Evolutionary conservation across 176 grass and related monocot species (phyloP), one percentile per base, ranked within the genome.

Genomic region (Ananas comosus): DNA sequence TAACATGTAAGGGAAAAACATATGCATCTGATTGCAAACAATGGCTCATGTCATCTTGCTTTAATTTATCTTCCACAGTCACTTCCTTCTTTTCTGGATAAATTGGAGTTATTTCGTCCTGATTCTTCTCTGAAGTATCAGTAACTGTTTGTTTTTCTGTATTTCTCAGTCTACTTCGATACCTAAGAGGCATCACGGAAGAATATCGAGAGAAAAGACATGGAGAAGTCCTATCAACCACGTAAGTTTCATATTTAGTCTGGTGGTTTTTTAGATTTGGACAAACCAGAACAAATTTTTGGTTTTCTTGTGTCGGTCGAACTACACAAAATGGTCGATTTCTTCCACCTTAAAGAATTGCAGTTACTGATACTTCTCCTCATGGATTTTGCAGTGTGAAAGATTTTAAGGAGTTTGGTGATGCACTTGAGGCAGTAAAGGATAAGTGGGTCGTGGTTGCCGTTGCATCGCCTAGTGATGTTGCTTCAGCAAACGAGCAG

Each of bases 401-500:
- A 72, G 89, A 99, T 83, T 93, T 99, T 74, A 93, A 93, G 84
- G 89, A 99, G 80, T 99, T 99, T 21, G 89, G 84, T 24, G 87
- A 91, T 83, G 89, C 80, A 12, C 76, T 93, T 1, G 89, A 99
- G 68, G 83, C 84, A n/a, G 79, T 93, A 67, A 93, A 93, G 9
- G 79, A 80, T 74, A 99, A 71, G 2, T 89, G 94, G 9, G 87
- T 90, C 42, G 84, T 86, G 64, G 94, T 99, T 28, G 84, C 84
- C 21, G 89, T 99, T 74, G 94, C 94, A 75, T 99, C 94, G 28
- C 80, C 68, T 21, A 85, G 91, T n/a, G 89, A 91, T 17, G 87
- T 90, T 12, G 86, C 83, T 29, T 68, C 66, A 16, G 94, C 94
- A 57, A 87, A 93, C 27, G 80, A 77, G 67, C 89, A 90, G 4